These are phyloP conservation scores for Misopates orontium DNA, from an alignment of 257 asterid species.

Conservation along the genomic window DNA sequence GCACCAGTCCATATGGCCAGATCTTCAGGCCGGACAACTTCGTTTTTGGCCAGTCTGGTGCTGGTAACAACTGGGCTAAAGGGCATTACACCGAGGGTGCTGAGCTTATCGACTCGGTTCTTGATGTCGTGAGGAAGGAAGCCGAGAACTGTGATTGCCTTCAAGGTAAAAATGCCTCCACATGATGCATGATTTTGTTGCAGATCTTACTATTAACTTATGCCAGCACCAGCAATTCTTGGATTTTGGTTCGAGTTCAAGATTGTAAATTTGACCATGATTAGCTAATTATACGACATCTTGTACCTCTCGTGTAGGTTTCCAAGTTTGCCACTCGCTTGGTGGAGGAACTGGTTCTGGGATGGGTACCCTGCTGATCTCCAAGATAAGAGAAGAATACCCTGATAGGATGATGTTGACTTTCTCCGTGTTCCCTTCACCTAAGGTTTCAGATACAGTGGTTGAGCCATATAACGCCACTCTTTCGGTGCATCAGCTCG, in stretches of 20 bases:
- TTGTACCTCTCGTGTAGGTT: slow-evolving; percentile 39
- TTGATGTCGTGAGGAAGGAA: slow-evolving; percentile 78
- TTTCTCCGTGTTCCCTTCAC: slow-evolving; percentile 79
- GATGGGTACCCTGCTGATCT: slow-evolving; percentile 74
- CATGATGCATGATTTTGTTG: background rate
- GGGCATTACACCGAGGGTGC: slow-evolving; percentile 89
- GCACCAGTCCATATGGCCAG: slow-evolving; percentile 81
- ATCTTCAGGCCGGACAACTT: slow-evolving; percentile 79
- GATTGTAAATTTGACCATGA: too few species aligned
- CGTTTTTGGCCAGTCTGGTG: slow-evolving; percentile 78
- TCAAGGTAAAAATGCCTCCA: slow-evolving; percentile 49
- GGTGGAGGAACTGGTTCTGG: slow-evolving; percentile 92
- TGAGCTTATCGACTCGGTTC: slow-evolving; percentile 78
- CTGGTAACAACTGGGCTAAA: slow-evolving; percentile 84
- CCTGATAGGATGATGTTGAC: slow-evolving; percentile 85
- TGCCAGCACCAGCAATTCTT: background rate
- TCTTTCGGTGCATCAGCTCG: slow-evolving; percentile 83
- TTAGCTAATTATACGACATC: background rate
- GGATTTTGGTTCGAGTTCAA: background rate
- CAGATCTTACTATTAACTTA: background rate
- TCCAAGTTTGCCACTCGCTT: slow-evolving; percentile 79
- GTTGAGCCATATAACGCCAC: slow-evolving; percentile 85
- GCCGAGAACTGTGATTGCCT: slow-evolving; percentile 88
- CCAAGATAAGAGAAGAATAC: slow-evolving; percentile 76
- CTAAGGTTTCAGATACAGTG: slow-evolving; percentile 80